Evolutionary conservation across 2,329 filamentous ascomycete genomes (phyloP).

Genomic region (Colletotrichum cordylinicola): DNA sequence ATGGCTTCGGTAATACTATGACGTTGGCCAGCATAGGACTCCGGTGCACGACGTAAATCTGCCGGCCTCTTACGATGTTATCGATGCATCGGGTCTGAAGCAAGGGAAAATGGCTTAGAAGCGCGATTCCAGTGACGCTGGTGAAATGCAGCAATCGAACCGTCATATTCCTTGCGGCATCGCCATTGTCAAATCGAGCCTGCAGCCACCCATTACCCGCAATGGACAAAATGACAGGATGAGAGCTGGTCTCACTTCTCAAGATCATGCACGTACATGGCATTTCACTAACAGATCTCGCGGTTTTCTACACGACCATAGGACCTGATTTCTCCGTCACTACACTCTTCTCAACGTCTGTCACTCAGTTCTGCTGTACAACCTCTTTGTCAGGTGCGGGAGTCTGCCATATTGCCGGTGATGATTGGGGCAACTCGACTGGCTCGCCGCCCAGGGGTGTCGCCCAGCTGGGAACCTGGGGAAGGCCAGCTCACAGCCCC

Average conservation of each 20-base stretch:
- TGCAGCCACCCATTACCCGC: background rate
- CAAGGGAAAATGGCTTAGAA: background rate
- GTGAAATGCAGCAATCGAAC: background rate
- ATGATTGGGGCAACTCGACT: background rate
- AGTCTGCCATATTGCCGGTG: background rate
- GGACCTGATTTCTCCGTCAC: background rate
- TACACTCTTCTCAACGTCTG: background rate
- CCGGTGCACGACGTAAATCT: background rate
- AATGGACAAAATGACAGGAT: background rate
- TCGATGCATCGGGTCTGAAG: background rate
- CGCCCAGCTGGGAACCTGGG: background rate
- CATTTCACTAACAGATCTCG: conserved; percentile 13
- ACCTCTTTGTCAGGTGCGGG: background rate
- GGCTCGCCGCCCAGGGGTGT: background rate
- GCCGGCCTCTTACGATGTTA: background rate
- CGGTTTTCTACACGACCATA: background rate
- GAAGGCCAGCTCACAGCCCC: background rate
- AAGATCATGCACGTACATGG: conserved; percentile 19
- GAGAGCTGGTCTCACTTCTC: background rate
- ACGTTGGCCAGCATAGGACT: background rate
- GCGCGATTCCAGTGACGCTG: background rate
- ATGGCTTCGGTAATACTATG: background rate
- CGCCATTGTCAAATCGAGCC: background rate
- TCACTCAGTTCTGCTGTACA: background rate
- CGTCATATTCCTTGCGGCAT: background rate